Evolutionary conservation across 495 filamentous ascomycete genomes (phyloP).

Genomic region (Trichocladium uniseriatum): DNA sequence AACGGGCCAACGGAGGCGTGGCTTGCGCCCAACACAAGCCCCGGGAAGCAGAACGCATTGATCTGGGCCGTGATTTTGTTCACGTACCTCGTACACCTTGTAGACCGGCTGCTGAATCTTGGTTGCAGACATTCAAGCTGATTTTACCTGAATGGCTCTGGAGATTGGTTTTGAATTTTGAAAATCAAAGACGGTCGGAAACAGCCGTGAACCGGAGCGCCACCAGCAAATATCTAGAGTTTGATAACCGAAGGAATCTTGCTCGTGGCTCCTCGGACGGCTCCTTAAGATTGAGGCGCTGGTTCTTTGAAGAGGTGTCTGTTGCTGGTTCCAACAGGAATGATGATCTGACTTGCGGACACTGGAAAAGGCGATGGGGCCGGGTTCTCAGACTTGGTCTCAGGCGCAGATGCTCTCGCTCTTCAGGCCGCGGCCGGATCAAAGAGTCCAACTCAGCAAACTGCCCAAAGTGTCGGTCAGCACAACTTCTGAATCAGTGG

Average conservation of each 20-base stretch:
- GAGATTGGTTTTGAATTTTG: constrained; percentile 6
- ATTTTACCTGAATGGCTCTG: constrained; percentile 13
- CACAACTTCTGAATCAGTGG: background rate
- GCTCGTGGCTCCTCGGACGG: no score
- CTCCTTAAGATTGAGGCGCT: no score
- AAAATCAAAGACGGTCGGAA: constrained; percentile 16
- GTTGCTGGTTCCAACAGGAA: no score
- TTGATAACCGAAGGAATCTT: no score
- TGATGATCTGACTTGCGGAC: no score
- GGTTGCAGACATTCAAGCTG: constrained; percentile 42
- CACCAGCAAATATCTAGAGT: no score
- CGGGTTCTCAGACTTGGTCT: no score
- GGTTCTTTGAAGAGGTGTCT: no score
- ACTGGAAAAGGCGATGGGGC: no score
- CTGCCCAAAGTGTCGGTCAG: constrained; percentile 2
- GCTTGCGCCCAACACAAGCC: no score
- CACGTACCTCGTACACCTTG: constrained; percentile 44
- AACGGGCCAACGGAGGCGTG: no score
- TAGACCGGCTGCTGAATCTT: constrained; percentile 42
- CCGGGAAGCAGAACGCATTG: no score
- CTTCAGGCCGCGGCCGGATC: background rate
- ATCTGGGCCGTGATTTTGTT: background rate
- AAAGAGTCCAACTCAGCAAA: background rate
- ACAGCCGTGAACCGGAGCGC: background rate
- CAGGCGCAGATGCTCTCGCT: background rate